These are phyloP conservation scores for Bathelium albidoporum DNA, from an alignment of 495 filamentous ascomycete genomes.

Conservation along the genomic window DNA sequence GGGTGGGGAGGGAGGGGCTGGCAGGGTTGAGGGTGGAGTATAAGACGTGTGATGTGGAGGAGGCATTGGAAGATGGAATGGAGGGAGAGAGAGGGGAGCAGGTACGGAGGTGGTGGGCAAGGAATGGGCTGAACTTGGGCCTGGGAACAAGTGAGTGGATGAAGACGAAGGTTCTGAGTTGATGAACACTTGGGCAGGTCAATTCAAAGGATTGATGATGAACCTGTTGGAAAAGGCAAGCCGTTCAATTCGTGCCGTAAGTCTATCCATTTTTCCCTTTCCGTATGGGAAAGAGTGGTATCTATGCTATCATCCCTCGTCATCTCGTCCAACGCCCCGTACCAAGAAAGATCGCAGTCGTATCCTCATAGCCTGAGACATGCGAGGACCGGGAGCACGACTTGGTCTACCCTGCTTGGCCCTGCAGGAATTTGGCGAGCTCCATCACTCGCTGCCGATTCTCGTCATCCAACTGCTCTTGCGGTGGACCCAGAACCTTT, in stretches of 20 bases:
- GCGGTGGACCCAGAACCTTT: conserved; percentile 63
- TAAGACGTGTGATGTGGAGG: conserved; percentile 90
- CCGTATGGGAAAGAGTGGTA: not conserved
- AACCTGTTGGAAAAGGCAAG: too few relatives aligned
- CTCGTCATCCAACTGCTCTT: conserved; percentile 75
- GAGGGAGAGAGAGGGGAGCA: conserved; percentile 39
- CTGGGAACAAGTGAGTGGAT: conserved; percentile 89
- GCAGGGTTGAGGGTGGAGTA: conserved; percentile 61
- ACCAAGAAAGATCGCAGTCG: not conserved
- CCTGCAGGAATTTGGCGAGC: conserved; percentile 61
- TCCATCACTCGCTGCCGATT: conserved; percentile 59
- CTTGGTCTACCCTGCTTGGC: conserved; percentile 26
- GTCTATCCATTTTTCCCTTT: not conserved
- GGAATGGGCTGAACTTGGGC: conserved; percentile 77
- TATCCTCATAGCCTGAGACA: not conserved
- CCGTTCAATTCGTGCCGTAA: not conserved
- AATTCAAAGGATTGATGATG: too few relatives aligned
- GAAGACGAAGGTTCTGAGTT: conserved; percentile 52
- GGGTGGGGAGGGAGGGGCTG: conserved; percentile 61
- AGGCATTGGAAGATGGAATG: conserved; percentile 76
- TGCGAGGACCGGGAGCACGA: not conserved
- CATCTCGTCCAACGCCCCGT: not conserved
- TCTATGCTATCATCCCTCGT: not conserved
- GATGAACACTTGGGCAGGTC: not conserved
- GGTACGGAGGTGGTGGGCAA: conserved; percentile 81